Evolutionary conservation across 345 rosid genomes (phyloP).

Genomic region (Melastoma malabathricum): DNA sequence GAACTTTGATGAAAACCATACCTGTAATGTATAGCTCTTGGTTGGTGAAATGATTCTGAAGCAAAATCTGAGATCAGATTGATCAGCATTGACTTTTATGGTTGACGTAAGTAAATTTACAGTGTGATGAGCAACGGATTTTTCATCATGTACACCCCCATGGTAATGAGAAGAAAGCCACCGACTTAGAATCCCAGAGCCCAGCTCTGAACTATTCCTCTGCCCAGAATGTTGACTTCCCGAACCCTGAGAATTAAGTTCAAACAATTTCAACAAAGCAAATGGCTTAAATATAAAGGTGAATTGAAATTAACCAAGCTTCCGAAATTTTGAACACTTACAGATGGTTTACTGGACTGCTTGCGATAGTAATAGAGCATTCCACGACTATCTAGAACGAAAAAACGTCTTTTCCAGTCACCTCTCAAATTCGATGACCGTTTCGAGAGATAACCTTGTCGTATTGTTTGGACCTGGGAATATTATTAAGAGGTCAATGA

Average conservation of each 20-base stretch:
- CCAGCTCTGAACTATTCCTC: constrained; percentile 91
- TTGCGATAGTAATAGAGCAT: constrained; percentile 95
- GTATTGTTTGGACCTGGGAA: constrained; percentile 85
- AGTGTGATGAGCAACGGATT: constrained; percentile 97
- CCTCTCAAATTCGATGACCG: constrained; percentile 94
- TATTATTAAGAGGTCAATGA: not conserved
- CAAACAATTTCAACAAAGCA: not conserved
- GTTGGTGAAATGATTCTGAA: constrained; percentile 97
- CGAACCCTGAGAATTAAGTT: constrained; percentile 36
- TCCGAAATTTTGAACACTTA: constrained; percentile 26
- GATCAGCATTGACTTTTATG: constrained; percentile 92
- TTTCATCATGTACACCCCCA: constrained; percentile 95
- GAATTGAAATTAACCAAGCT: too few relatives aligned
- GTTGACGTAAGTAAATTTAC: constrained; percentile 99
- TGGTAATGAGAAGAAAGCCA: constrained; percentile 96
- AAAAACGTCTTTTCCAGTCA: constrained; percentile 99
- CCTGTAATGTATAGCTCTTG: constrained; percentile 98
- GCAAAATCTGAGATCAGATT: constrained; percentile 96
- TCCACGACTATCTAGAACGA: constrained; percentile 99
- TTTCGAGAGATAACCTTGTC: constrained; percentile 97
- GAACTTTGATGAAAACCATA: constrained; percentile 12
- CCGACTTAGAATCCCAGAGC: constrained; percentile 87
- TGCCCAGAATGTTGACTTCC: constrained; percentile 66
- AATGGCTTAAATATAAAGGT: too few relatives aligned
- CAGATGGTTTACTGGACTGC: constrained; percentile 80